These are phyloP conservation scores for Jamesozyma piceae DNA, from an alignment of 805 yeast species.

Conservation along the genomic window DNA sequence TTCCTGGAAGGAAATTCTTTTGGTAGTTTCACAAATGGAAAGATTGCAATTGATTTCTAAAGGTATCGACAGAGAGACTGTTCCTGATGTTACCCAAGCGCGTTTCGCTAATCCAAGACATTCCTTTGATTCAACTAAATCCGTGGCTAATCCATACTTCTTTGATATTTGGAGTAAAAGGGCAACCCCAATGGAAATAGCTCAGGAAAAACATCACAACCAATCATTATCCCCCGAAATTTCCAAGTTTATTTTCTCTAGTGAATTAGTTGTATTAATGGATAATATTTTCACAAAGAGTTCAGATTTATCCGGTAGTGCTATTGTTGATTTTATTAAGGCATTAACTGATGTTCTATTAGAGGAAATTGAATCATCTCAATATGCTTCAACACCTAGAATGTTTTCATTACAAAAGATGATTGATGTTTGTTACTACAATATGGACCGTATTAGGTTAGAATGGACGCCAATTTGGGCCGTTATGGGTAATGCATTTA, in stretches of 20 bases:
- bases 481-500: conserved; percentile 83
- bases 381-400: conserved; percentile 73
- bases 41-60: conserved; percentile 78
- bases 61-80: conserved; percentile 72
- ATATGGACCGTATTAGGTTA: conserved; percentile 89
- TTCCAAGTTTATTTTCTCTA: conserved; percentile 47
- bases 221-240: conserved; percentile 55
- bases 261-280: conserved; percentile 67
- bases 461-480: conserved; percentile 97
- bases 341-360: conserved; percentile 79
- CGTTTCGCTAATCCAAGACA: conserved; percentile 46
- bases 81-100: conserved; percentile 80
- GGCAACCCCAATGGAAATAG: conserved; percentile 53
- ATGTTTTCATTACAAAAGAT: conserved; percentile 88
- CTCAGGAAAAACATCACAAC: conserved; percentile 60
- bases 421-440: conserved; percentile 95
- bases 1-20: conserved; percentile 79
- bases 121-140: conserved; percentile 42
- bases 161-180: conserved; percentile 50
- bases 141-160: conserved; percentile 36
- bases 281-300: conserved; percentile 84
- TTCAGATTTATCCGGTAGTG: conserved; percentile 67
- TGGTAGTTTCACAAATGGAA: conserved; percentile 83
- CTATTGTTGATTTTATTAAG: conserved; percentile 76
- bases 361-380: conserved; percentile 87